Conservation (phyloP, 129 eudicot species). For the Centella asiatica region DNA sequence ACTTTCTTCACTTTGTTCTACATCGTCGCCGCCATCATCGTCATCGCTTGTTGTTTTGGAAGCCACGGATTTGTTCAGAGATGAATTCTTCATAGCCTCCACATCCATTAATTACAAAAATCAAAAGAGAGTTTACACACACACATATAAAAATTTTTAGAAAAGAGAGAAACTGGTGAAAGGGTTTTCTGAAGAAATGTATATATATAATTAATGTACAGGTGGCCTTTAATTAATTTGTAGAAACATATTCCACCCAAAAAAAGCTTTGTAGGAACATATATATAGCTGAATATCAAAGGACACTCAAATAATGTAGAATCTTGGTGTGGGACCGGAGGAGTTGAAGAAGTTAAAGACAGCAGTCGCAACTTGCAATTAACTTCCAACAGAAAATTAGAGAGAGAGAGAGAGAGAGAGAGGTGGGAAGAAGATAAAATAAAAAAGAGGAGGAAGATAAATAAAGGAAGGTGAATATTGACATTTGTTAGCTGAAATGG, state of each 20-base stretch:
- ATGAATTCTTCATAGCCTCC: conserved; percentile 6
- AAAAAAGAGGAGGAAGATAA: conserved; percentile 15
- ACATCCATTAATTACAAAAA: conserved; percentile 7
- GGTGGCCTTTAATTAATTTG: no score
- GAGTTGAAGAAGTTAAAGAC: conserved; percentile 36
- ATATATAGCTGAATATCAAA: not conserved
- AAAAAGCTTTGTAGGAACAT: not conserved
- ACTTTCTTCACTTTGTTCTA: conserved; percentile 67
- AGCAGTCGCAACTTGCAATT: conserved; percentile 45
- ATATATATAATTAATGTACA: no score
- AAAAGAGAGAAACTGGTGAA: not conserved
- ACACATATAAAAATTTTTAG: no score
- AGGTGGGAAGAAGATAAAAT: conserved; percentile 27
- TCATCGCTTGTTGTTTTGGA: conserved; percentile 4
- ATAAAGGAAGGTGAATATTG: conserved; percentile 23
- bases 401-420: conserved; percentile 4
- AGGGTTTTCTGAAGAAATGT: no score
- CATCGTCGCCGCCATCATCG: no score
- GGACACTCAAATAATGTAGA: not conserved
- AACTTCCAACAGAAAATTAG: conserved; percentile 25
- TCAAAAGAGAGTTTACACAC: not conserved
- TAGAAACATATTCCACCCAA: no score
- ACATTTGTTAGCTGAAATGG: conserved; percentile 30
- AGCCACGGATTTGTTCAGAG: conserved; percentile 17
- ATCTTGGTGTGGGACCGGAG: conserved; percentile 33